Conservation (phyloP, 2,329 filamentous ascomycete species). For the Penicillium aurantiogriseum region DNA sequence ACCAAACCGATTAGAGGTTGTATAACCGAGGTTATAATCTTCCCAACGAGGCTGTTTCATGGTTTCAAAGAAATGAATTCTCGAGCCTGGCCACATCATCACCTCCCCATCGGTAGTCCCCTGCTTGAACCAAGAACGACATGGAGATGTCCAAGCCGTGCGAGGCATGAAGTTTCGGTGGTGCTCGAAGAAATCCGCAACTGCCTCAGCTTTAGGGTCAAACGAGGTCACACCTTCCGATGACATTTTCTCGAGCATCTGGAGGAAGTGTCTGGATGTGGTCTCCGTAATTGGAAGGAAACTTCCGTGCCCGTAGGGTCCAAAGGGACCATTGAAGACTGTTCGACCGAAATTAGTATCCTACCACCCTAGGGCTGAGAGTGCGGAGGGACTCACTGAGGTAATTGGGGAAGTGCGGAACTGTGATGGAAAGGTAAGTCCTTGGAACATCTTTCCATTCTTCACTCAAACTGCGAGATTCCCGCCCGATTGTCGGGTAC, state of each 20-base stretch:
- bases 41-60: conserved; percentile 26
- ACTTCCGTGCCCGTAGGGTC: conserved; percentile 28
- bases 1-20: conserved; percentile 15
- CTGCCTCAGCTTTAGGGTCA: conserved; percentile 11
- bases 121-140: conserved; percentile 21
- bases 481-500: conserved; percentile 4
- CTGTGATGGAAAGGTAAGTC: conserved; percentile 20
- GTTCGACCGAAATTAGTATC: background rate
- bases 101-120: conserved; percentile 12
- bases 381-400: conserved; percentile 10
- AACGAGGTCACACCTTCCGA: conserved; percentile 13
- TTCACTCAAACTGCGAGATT: conserved; percentile 2
- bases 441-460: conserved; percentile 13
- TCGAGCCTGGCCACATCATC: conserved; percentile 23
- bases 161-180: conserved; percentile 10
- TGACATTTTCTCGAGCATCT: conserved; percentile 26
- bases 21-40: conserved; percentile 25
- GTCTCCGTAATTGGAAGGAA: conserved; percentile 27
- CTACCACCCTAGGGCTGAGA: background rate
- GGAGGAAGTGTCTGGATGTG: conserved; percentile 21
- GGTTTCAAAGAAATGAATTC: conserved; percentile 27
- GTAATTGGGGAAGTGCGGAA: conserved; percentile 28
- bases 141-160: conserved; percentile 17
- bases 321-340: conserved; percentile 25
- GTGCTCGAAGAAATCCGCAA: conserved; percentile 15